phyloP scores from a whole-genome alignment of 306 rosid species.

The Ormosia emarginata region DNA sequence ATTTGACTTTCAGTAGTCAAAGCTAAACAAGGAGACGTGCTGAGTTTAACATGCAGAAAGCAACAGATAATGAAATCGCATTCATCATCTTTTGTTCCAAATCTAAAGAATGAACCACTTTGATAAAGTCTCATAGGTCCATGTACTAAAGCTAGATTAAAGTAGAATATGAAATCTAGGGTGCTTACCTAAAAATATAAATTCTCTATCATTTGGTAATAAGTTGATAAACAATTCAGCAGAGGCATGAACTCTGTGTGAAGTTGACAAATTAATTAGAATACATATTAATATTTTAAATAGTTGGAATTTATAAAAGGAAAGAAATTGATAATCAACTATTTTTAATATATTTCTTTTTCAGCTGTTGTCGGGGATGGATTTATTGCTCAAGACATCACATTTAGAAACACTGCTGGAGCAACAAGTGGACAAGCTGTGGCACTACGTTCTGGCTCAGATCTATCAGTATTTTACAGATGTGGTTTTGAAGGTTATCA shows the following conservation, averaged over 20 bases:
- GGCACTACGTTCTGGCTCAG: constrained; percentile 82
- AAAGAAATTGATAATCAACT: not conserved
- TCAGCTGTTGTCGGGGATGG: constrained; percentile 69
- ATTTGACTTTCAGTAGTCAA: constrained; percentile 17
- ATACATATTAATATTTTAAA: not conserved
- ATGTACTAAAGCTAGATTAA: not conserved
- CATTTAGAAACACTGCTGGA: constrained; percentile 83
- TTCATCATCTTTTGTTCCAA: not conserved
- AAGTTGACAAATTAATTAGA: not conserved
- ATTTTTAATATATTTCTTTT: not conserved
- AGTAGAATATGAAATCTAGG: not conserved
- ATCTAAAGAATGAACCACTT: not conserved
- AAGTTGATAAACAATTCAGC: not conserved
- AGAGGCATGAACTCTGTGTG: not conserved
- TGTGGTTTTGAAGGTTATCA: constrained; percentile 81
- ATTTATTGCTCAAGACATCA: constrained; percentile 71
- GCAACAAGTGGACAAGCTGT: constrained; percentile 74
- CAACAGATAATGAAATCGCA: not conserved
- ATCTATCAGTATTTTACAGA: constrained; percentile 61
- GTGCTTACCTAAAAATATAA: not conserved
- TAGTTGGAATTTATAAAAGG: not conserved
- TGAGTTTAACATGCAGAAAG: not conserved
- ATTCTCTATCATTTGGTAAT: not conserved
- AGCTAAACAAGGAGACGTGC: not conserved
- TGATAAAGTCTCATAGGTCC: not conserved